Percentiles rank a stretch among this genome's conserved stretches.
These are phyloP conservation scores for Penicillium maclennaniae DNA, from an alignment of 495 filamentous ascomycete species.

Conservation along the genomic window DNA sequence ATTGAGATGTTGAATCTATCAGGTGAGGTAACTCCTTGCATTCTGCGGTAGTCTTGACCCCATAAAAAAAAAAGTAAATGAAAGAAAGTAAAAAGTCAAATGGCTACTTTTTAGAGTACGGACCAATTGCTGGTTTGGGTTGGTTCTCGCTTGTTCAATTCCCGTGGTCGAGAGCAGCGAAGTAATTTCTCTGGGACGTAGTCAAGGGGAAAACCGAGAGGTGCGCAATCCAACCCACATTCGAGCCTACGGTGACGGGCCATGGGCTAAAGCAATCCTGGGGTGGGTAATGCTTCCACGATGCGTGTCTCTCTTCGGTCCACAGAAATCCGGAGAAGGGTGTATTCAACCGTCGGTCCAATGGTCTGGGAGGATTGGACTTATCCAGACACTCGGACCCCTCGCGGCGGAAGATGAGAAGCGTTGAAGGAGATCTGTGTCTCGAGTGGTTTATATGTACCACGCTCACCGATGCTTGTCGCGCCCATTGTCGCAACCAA, in stretches of 20 bases:
- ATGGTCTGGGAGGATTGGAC: not conserved
- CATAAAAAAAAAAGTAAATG: not conserved
- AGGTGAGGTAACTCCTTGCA: not conserved
- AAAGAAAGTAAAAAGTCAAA: not conserved
- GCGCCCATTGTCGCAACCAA: not conserved
- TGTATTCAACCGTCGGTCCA: not conserved
- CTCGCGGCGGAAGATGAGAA: not conserved
- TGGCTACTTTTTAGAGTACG: not conserved
- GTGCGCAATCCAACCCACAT: not conserved
- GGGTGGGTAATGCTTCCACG: not conserved
- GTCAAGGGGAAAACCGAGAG: not conserved
- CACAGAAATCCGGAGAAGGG: not conserved
- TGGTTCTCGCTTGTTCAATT: not conserved
- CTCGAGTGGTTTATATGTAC: not conserved
- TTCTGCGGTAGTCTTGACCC: not conserved
- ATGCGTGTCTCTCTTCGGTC: not conserved
- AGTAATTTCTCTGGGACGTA: not conserved
- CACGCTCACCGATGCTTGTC: not conserved
- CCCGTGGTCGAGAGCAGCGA: not conserved
- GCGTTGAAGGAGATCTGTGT: not conserved
- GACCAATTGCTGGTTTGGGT: not conserved
- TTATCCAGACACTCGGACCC: not conserved
- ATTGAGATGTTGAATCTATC: not conserved
- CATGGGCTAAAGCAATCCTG: not conserved
- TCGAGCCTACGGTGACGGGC: not conserved